Evolutionary conservation across 192 early-diverging fungal species (phyloP).

Genomic region (Backusella tuberculispora): DNA sequence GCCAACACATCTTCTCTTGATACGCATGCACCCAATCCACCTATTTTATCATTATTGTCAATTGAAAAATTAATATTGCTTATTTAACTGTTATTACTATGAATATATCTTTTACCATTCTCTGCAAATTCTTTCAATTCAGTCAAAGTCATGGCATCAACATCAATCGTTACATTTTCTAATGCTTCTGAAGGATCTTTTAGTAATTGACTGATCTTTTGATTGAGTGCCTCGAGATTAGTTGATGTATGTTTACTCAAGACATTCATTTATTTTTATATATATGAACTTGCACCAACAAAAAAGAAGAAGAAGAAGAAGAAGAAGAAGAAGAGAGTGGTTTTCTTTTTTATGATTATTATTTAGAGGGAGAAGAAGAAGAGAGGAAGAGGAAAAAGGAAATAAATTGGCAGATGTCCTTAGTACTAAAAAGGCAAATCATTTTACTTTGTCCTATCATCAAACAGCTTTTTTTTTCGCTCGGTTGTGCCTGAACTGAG

Average conservation of each 20-base stretch:
- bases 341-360: not conserved
- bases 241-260: conserved; percentile 39
- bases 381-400: not conserved
- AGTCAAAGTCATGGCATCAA: conserved; percentile 23
- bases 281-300: too few relatives aligned
- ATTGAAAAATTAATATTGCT: too few relatives aligned
- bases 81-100: not conserved
- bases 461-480: too few relatives aligned
- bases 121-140: conserved; percentile 37
- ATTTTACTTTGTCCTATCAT: conserved; percentile 8
- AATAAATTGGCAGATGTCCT: not conserved
- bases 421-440: not conserved
- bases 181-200: conserved; percentile 25
- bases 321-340: not conserved
- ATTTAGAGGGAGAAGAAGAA: too few relatives aligned
- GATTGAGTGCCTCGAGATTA: conserved; percentile 35
- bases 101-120: conserved; percentile 16
- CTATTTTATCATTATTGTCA: conserved; percentile 21
- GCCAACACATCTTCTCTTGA: conserved; percentile 48
- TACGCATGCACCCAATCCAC: conserved; percentile 50
- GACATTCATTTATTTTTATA: not conserved
- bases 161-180: conserved; percentile 10
- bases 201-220: conserved; percentile 23
- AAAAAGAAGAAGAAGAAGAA: too few relatives aligned
- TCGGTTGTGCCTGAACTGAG: not conserved